Conservation (phyloP, 2,329 filamentous ascomycete species). For the Leptographium flavum region DNA sequence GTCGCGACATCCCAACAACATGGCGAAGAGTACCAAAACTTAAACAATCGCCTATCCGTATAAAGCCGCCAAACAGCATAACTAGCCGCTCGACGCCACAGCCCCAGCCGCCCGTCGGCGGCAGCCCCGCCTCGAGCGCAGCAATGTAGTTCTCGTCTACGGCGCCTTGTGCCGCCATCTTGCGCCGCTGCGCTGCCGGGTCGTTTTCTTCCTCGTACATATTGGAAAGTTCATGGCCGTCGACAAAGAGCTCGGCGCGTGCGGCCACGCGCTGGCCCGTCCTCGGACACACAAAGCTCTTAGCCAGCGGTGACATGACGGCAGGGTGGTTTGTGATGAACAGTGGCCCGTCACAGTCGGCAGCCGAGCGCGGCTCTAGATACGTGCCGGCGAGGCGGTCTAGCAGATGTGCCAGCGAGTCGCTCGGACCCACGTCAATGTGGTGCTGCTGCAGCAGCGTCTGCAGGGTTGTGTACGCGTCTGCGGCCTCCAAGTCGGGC, state of each 20-base stretch:
- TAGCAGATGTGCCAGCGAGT: conserved; percentile 48
- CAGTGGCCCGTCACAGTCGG: conserved; percentile 49
- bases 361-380: conserved; percentile 51
- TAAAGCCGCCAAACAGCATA: conserved; percentile 74
- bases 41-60: conserved; percentile 72
- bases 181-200: conserved; percentile 69
- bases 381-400: conserved; percentile 65
- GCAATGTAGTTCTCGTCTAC: conserved; percentile 72
- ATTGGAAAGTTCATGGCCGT: conserved; percentile 74
- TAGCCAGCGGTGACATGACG: conserved; percentile 80
- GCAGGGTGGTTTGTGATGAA: conserved; percentile 86
- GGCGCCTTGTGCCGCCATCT: conserved; percentile 51
- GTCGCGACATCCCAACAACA: conserved; percentile 33
- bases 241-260: conserved; percentile 73
- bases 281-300: conserved; percentile 59
- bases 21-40: conserved; percentile 76
- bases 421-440: conserved; percentile 26
- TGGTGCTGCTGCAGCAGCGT: conserved; percentile 16
- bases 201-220: conserved; percentile 98
- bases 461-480: conserved; percentile 45
- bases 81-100: conserved; percentile 82
- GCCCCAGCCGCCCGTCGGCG: conserved; percentile 95
- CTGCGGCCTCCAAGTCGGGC: conserved; percentile 42
- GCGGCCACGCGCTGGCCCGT: conserved; percentile 63
- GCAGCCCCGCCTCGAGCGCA: conserved; percentile 75